phyloP scores from a whole-genome alignment of 2,329 filamentous ascomycete genomes.

The Cordyceps cicadae region DNA sequence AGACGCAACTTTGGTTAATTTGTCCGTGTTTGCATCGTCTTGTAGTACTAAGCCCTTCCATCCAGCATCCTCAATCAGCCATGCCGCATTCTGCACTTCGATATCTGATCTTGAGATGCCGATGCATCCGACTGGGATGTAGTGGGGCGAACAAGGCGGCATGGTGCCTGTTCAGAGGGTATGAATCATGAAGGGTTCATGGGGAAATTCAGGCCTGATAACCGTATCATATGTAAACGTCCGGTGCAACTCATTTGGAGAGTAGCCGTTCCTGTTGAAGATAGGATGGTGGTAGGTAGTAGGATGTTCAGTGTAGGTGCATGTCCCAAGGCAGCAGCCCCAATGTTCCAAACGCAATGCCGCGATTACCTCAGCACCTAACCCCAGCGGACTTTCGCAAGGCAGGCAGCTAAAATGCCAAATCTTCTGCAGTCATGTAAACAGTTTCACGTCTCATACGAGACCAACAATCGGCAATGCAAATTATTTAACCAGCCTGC shows the following conservation, averaged over 20 bases:
- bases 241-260: too few relatives aligned
- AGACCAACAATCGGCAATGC: too few relatives aligned
- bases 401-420: too few relatives aligned
- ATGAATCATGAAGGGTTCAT: neutral
- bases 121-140: conserved; percentile 36
- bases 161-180: conserved; percentile 10
- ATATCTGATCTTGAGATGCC: conserved; percentile 19
- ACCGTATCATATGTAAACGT: neutral
- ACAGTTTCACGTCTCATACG: too few relatives aligned
- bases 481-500: neutral
- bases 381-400: too few relatives aligned
- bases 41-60: neutral
- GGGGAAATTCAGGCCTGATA: neutral
- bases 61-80: neutral
- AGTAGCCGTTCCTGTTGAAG: too few relatives aligned
- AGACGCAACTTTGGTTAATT: neutral
- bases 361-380: too few relatives aligned
- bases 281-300: too few relatives aligned
- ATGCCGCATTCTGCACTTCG: neutral
- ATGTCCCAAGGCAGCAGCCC: too few relatives aligned
- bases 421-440: too few relatives aligned
- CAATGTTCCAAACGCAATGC: too few relatives aligned
- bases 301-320: too few relatives aligned
- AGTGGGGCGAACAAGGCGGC: conserved; percentile 17
- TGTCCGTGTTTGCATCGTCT: neutral